Conservation (phyloP, 2,329 filamentous ascomycete species). For the Penicillium sp. region DNA sequence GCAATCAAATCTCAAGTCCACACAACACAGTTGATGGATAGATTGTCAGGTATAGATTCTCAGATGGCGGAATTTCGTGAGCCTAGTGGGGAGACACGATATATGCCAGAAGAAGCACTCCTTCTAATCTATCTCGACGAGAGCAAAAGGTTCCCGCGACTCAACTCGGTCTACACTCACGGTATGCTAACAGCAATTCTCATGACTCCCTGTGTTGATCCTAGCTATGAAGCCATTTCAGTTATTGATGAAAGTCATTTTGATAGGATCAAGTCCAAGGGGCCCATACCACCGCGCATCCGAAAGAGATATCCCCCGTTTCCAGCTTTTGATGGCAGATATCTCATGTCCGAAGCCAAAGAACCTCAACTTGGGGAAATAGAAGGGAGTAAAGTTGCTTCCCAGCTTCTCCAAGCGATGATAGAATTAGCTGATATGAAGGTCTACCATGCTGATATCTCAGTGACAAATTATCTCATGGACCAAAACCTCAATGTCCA, state of each 20-base stretch:
- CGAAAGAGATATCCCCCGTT: conserved; percentile 5
- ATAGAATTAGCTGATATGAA: conserved; percentile 32
- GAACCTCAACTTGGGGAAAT: conserved; percentile 25
- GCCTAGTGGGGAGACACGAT: conserved; percentile 5
- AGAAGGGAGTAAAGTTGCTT: conserved; percentile 31
- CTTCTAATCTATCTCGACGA: conserved; percentile 24
- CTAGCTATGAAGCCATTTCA: conserved; percentile 6
- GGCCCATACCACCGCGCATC: not conserved
- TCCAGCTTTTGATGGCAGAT: conserved; percentile 13
- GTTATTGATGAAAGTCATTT: not conserved
- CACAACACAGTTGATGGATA: conserved; percentile 4
- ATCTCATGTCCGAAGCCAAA: conserved; percentile 14
- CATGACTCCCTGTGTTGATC: conserved; percentile 31
- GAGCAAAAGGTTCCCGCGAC: conserved; percentile 29
- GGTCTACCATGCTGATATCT: conserved; percentile 31
- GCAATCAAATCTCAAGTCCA: conserved; percentile 27
- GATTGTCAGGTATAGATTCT: not conserved
- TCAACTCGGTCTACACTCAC: conserved; percentile 34
- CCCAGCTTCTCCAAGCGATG: conserved; percentile 32
- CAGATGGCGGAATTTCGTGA: conserved; percentile 12
- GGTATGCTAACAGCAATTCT: conserved; percentile 24
- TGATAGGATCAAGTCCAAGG: not conserved
- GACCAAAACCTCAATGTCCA: conserved; percentile 30
- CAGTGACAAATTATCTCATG: conserved; percentile 32
- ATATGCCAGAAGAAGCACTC: conserved; percentile 31